These are phyloP conservation scores for Xerophyta viscosa DNA, from an alignment of 106 monocot species.

Conservation along the genomic window DNA sequence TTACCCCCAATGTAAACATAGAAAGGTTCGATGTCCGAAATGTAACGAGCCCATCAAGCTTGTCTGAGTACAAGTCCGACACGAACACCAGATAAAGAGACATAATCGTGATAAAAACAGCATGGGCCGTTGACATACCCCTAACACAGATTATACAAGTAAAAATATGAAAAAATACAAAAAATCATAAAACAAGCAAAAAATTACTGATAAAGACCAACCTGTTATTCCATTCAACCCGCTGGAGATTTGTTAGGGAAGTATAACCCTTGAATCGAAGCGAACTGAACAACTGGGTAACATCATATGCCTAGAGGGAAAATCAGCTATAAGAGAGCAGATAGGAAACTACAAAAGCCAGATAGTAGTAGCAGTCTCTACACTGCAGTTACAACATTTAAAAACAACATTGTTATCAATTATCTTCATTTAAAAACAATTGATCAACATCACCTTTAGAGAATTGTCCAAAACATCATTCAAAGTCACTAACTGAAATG, in stretches of 20 bases:
- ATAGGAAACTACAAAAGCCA: neutral
- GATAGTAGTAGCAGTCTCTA: neutral
- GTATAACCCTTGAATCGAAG: constrained; percentile 50
- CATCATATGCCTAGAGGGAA: constrained; percentile 56
- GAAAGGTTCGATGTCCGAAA: constrained; percentile 59
- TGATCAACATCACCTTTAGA: too few relatives aligned
- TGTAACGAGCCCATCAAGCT: constrained; percentile 28
- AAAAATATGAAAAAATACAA: neutral
- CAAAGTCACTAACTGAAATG: too few relatives aligned
- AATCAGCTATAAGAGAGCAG: neutral
- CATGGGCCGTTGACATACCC: constrained; percentile 88
- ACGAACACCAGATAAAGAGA: constrained; percentile 64
- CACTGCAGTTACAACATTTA: too few relatives aligned
- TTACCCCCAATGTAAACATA: constrained; percentile 69
- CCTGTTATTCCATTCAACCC: constrained; percentile 88
- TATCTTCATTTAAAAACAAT: too few relatives aligned
- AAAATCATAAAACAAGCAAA: neutral
- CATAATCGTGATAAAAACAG: constrained; percentile 62
- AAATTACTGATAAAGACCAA: constrained; percentile 1
- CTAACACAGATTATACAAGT: constrained; percentile 24
- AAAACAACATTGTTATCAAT: too few relatives aligned
- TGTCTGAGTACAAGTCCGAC: constrained; percentile 57
- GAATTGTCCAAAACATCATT: too few relatives aligned
- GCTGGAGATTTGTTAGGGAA: constrained; percentile 66
- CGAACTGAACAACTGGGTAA: constrained; percentile 69